phyloP scores from a whole-genome alignment of 441 rosid genomes.

The Erysimum cheiri region DNA sequence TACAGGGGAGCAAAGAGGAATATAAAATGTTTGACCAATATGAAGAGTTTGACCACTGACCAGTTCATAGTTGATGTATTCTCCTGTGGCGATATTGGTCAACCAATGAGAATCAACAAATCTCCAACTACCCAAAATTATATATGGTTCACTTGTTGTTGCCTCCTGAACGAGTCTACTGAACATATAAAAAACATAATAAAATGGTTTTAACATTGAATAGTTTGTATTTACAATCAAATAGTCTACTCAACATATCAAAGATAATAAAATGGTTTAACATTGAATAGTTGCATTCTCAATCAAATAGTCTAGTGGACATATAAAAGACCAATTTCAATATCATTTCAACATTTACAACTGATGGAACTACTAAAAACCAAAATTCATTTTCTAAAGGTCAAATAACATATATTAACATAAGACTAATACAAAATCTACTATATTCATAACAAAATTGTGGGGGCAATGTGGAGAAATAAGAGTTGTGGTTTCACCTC shows the following conservation, averaged over 20 bases:
- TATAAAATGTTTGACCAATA: constrained; percentile 26
- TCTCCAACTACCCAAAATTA: neutral
- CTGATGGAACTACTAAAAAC: neutral
- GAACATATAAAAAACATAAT: neutral
- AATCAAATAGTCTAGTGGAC: neutral
- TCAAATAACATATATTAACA: neutral
- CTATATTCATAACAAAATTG: neutral
- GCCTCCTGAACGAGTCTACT: constrained; percentile 21
- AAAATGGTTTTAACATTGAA: neutral
- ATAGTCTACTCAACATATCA: neutral
- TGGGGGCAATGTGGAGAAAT: neutral
- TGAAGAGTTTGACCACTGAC: constrained; percentile 20
- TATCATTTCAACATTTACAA: neutral
- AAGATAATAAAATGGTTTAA: neutral
- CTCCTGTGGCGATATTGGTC: constrained; percentile 15
- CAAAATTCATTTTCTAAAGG: neutral
- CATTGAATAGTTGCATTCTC: neutral
- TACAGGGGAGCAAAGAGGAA: neutral
- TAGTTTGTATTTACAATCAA: neutral
- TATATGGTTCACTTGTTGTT: constrained; percentile 1
- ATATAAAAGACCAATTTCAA: neutral
- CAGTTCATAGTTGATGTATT: constrained; percentile 10
- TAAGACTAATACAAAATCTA: neutral
- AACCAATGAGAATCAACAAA: neutral
- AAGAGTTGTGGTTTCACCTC: constrained; percentile 51